Evolutionary conservation across 768 basidiomycete genomes (phyloP), one percentile per base, ranked within the genome.

Genomic region (Hysterangium stoloniferum): DNA sequence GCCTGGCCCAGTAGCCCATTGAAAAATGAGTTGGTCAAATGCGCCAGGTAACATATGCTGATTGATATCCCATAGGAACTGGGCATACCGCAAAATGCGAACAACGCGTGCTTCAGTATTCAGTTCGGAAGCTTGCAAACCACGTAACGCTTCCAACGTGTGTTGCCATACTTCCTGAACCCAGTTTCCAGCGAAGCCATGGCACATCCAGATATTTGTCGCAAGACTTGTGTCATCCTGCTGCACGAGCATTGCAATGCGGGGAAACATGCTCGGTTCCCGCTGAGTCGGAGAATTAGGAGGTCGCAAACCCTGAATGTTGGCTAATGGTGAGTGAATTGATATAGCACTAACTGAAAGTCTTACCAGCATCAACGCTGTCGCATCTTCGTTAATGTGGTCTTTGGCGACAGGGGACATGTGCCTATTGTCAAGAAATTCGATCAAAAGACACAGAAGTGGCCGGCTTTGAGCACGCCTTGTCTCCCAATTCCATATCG

Each of bases 151-250:
- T 5, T 84, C 78, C 37, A 91, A 72, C 1, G 82, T 79, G 58
- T 86, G 89, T 61, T 89, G 86, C 87, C 87, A 90, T 17, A 84
- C 83, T 57, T 82, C 84, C 79, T 79, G 84, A 1, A 77, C 86
- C 86, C 87, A 89, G 57, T 86, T 77, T 12, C 65, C 59, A 0
- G 85, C 77, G 13, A 77, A 78, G 36, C 84, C 79, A 57, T 89
- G 89, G 60, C 86, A 84, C 64, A 86, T 84, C 88, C 88, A 91
- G 12, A 91, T 69, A 40, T 76, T 75, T 57, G 84, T 84, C 0
- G 86, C 87, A 19, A 91, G 77, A 41, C 76, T 73, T 2, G 49
- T 51, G 27, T 51, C 49, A n/a, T 51, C 37, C 40, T 51, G 38
- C 20, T 40, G 49, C 22, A 22, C 24, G 25, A 51, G 49, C 49